Percentiles rank a stretch among this genome's conserved stretches.
Conservation (phyloP, 257 asterid species). For the Jaltomata sinuosa region DNA sequence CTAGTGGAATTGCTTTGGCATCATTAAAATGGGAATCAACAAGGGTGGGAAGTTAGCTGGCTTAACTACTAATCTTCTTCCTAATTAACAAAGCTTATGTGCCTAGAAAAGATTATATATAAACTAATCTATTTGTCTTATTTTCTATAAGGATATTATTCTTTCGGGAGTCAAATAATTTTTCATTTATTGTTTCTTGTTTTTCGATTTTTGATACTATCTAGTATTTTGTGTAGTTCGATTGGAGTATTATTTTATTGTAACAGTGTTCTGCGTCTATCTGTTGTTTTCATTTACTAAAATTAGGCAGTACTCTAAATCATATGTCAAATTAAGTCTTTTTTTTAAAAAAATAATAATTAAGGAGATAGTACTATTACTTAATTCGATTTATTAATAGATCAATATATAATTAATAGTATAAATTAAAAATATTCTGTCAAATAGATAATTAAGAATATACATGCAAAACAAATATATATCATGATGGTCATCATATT, state of each 20-base stretch:
- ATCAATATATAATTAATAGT: not conserved
- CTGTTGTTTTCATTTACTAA: no score
- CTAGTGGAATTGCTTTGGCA: slow-evolving; percentile 2
- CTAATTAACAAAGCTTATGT: not conserved
- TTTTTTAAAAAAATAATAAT: not conserved
- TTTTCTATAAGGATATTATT: not conserved
- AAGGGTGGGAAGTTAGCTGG: not conserved
- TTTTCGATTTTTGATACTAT: no score
- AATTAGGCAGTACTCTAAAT: not conserved
- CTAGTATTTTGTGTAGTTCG: no score
- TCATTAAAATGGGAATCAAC: slow-evolving; percentile 1
- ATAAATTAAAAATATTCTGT: not conserved
- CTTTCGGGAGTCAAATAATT: not conserved
- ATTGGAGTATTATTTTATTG: no score
- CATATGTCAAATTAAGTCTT: not conserved
- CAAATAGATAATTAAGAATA: not conserved
- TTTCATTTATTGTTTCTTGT: no score
- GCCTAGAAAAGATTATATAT: not conserved
- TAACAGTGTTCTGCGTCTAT: no score
- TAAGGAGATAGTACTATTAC: not conserved
- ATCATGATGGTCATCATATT: not conserved
- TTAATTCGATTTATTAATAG: not conserved
- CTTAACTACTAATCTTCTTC: not conserved
- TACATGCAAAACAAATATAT: not conserved
- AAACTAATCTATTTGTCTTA: not conserved